These are phyloP conservation scores for Suillus subaureus DNA, from an alignment of 768 basidiomycete genomes.

Conservation along the genomic window DNA sequence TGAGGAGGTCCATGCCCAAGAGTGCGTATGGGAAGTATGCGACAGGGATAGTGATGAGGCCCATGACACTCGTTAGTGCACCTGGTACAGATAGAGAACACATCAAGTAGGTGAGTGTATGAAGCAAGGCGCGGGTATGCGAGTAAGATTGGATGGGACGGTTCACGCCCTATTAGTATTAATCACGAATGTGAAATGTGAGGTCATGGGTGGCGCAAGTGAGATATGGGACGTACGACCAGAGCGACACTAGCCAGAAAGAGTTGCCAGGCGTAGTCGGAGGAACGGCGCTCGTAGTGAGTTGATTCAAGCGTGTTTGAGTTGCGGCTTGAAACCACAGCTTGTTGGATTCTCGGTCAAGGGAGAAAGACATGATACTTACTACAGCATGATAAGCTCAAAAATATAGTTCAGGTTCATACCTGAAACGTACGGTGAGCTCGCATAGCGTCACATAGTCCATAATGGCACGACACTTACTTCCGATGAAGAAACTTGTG, in stretches of 20 bases:
- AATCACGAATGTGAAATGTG: neutral
- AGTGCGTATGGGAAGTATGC: slow-evolving; percentile 75
- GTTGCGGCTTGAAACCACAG: slow-evolving; percentile 53
- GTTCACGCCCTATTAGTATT: slow-evolving; percentile 47
- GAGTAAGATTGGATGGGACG: slow-evolving; percentile 57
- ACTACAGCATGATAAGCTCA: slow-evolving; percentile 48
- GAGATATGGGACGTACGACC: slow-evolving; percentile 48
- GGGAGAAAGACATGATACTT: slow-evolving; percentile 14
- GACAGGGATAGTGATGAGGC: slow-evolving; percentile 73
- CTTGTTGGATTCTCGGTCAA: slow-evolving; percentile 2
- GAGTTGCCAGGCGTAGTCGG: slow-evolving; percentile 80
- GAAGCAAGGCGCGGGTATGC: slow-evolving; percentile 66
- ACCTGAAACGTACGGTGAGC: slow-evolving; percentile 21
- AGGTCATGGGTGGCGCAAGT: slow-evolving; percentile 8
- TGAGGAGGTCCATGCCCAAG: slow-evolving; percentile 71
- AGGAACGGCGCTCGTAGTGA: slow-evolving; percentile 59
- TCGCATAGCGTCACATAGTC: neutral
- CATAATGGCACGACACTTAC: slow-evolving; percentile 34
- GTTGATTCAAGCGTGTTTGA: slow-evolving; percentile 64
- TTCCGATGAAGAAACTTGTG: slow-evolving; percentile 75
- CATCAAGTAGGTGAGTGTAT: slow-evolving; percentile 69
- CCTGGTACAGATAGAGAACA: slow-evolving; percentile 68
- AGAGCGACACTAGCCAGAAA: slow-evolving; percentile 55
- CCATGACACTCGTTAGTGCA: slow-evolving; percentile 73
- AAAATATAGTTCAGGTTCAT: slow-evolving; percentile 39